These are phyloP conservation scores for Fusarium tjaetaba DNA, from an alignment of 2,329 filamentous ascomycete species.

Conservation along the genomic window DNA sequence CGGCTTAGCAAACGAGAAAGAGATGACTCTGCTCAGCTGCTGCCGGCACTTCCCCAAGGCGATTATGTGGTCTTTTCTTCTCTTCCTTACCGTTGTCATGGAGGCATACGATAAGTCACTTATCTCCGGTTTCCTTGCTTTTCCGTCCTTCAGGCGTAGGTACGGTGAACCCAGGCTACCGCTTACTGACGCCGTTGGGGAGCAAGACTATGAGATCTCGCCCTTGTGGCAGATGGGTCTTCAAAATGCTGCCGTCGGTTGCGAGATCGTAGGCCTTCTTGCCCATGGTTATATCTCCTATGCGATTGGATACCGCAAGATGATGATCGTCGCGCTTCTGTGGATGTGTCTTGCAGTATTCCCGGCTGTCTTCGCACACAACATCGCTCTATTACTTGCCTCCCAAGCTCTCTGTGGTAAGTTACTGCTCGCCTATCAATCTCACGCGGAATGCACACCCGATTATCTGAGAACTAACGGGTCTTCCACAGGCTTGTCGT, in stretches of 20 bases:
- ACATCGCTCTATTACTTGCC: conserved; percentile 44
- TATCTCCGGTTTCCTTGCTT: conserved; percentile 5
- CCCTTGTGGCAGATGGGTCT: background rate
- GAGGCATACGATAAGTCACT: conserved; percentile 22
- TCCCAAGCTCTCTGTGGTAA: conserved; percentile 45
- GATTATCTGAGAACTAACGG: background rate
- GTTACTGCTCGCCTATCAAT: accelerated
- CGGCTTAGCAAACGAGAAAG: conserved; percentile 10
- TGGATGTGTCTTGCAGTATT: conserved; percentile 50
- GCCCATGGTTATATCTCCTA: conserved; percentile 53
- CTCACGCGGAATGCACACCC: accelerated
- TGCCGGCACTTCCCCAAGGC: conserved; percentile 22
- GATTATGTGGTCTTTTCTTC: conserved; percentile 18
- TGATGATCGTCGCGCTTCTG: conserved; percentile 49
- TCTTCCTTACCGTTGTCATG: conserved; percentile 29
- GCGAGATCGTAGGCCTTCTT: conserved; percentile 49
- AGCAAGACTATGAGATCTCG: conserved; percentile 11
- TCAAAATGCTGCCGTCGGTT: background rate
- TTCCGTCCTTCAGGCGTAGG: background rate
- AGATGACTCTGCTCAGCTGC: conserved; percentile 16
- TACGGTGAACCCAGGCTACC: conserved; percentile 38
- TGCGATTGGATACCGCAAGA: conserved; percentile 47
- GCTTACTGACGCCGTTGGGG: no score
- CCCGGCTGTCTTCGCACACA: conserved; percentile 48
- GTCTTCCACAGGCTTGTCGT: conserved; percentile 37